A percentile compares a stretch with the other conserved stretches of the same genome.
These are phyloP conservation scores for Clavulina sp. DNA, from an alignment of 768 basidiomycete species.

Conservation along the genomic window DNA sequence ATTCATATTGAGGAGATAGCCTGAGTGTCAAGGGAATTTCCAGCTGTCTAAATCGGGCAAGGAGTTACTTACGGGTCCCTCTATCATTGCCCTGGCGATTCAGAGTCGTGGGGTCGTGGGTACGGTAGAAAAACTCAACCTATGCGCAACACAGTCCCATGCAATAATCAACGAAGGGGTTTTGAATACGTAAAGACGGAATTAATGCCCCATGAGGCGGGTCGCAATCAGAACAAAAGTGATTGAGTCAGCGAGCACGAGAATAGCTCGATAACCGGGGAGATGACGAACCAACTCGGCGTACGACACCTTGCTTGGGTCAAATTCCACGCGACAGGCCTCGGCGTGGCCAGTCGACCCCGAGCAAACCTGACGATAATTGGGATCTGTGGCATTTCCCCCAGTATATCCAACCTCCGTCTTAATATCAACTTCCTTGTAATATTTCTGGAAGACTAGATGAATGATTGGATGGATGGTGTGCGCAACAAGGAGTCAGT, in stretches of 20 bases:
- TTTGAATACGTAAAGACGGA: not conserved
- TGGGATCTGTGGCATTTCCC: slow-evolving; percentile 23
- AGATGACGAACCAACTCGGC: slow-evolving; percentile 74
- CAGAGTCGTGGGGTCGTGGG: slow-evolving; percentile 77
- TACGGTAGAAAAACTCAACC: slow-evolving; percentile 83
- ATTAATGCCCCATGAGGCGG: too few relatives aligned
- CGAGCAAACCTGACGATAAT: slow-evolving; percentile 58
- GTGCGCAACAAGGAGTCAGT: too few relatives aligned
- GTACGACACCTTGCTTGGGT: slow-evolving; percentile 59
- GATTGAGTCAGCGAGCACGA: too few relatives aligned
- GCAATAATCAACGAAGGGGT: too few relatives aligned
- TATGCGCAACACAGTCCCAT: too few relatives aligned
- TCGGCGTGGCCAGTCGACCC: slow-evolving; percentile 83
- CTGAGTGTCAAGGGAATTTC: not conserved
- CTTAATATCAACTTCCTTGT: slow-evolving; percentile 6
- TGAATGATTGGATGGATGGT: not conserved
- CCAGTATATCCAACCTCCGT: slow-evolving; percentile 13
- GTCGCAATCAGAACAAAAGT: too few relatives aligned
- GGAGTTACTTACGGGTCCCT: slow-evolving; percentile 43
- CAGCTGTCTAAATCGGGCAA: not conserved
- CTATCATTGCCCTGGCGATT: slow-evolving; percentile 62
- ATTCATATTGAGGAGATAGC: not conserved
- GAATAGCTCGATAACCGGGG: not conserved
- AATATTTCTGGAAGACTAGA: slow-evolving; percentile 10
- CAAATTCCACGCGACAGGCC: slow-evolving; percentile 71